Evolutionary conservation across 129 eudicot genomes (phyloP), one percentile per base, ranked within the genome.

Genomic region (Tagetes patula): DNA sequence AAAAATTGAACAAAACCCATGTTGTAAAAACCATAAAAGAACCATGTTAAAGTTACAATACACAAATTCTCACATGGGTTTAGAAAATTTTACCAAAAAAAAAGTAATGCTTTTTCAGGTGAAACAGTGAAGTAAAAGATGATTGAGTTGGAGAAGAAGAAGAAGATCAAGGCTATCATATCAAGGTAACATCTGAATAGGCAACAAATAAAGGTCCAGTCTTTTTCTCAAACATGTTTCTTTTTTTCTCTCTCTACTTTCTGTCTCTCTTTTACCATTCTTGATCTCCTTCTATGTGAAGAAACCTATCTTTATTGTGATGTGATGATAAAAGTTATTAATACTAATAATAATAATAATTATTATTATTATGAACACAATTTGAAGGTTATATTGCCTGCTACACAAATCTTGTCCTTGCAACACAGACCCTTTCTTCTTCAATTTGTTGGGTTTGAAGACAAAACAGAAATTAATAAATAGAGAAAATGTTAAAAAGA

Each of bases 351-450:
- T 20, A 20, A 20, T 20, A 20, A 20, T 20, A 20, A 20, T 20
- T 20, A 58, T 33, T 3, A 36, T 45, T 67, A 65, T 54, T 64
- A 82, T 72, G 53, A 83, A 43, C 48, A 63, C 79, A 71, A 73
- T 47, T 75, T 86, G 81, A 80, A 87, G 76, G 82, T 74, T 77
- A 82, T 59, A 59, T 59, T 59, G 62, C 49, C 66, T 59, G 75
- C 89, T 82, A 88, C 91, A 85, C 73, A 83, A 79, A 81, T 82
- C 78, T 78, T 87, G 92, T 85, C 88, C 90, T 85, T 80, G 82
- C 72, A 77, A 77, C 68, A 73, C 59, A 75, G 30, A 70, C 74
- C 83, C 80, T 82, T 53, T 69, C 80, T 77, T 80, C 67, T 69
- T 67, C 78, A 80, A 79, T 82, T 73, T 85, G 89, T 79, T 85